Evolutionary conservation across 345 rosid species (phyloP).

Genomic region (Conringia planisiliqua): DNA sequence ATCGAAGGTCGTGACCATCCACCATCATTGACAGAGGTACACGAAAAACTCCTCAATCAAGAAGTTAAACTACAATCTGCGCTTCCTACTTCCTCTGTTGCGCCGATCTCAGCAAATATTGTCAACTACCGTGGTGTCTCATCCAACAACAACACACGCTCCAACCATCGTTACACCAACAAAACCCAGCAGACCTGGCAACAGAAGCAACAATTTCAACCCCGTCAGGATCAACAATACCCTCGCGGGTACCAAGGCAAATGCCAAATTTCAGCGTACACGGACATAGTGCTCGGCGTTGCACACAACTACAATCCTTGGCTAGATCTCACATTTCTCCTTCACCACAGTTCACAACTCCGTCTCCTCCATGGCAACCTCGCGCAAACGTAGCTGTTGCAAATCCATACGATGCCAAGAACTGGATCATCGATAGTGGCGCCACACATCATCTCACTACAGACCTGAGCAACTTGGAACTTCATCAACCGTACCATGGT

Average conservation of each 20-base stretch:
- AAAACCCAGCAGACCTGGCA: background rate
- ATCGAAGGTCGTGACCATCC: no score
- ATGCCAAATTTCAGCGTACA: background rate
- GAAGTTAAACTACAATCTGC: no score
- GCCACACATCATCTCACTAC: background rate
- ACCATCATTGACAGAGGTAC: no score
- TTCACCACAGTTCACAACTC: no score
- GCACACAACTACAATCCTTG: background rate
- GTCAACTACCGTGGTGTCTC: no score
- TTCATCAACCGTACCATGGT: background rate
- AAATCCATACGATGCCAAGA: background rate
- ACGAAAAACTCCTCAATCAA: no score
- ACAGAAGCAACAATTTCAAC: background rate
- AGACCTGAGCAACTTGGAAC: background rate
- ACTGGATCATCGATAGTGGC: background rate
- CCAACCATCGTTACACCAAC: background rate
- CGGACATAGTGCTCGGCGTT: background rate
- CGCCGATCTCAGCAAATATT: no score
- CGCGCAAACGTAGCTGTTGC: background rate
- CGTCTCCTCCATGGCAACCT: background rate
- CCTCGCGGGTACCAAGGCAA: background rate
- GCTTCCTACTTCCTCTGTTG: no score
- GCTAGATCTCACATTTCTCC: background rate
- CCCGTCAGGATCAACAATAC: background rate
- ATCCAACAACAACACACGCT: no score